These are phyloP conservation scores for Hyphopichia buzzinii DNA, from an alignment of 1,139 yeast genomes.

Conservation along the genomic window DNA sequence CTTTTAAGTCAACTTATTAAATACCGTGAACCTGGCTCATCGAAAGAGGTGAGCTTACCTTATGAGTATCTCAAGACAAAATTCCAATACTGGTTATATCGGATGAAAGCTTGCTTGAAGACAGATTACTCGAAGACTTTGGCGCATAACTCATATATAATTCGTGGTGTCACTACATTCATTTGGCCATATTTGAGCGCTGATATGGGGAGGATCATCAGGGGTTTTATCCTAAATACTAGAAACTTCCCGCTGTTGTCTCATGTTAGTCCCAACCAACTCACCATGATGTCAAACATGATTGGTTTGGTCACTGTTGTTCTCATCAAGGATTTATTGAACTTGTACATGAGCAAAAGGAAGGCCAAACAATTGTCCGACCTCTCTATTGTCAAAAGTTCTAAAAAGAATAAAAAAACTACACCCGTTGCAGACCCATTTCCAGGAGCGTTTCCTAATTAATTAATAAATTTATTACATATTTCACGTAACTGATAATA, in stretches of 20 bases:
- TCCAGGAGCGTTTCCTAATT: conserved; percentile 2
- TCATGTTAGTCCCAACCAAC: conserved; percentile 21
- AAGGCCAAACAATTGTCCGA: conserved; percentile 24
- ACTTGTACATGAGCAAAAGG: conserved; percentile 28
- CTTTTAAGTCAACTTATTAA: conserved; percentile 10
- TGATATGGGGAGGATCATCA: conserved; percentile 28
- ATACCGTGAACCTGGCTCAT: conserved; percentile 7
- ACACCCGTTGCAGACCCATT: background rate
- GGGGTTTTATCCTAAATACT: conserved; percentile 10
- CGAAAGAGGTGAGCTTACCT: conserved; percentile 5
- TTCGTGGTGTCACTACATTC: conserved; percentile 32
- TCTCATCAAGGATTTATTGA: conserved; percentile 30
- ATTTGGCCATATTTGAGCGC: conserved; percentile 43
- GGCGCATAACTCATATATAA: conserved; percentile 22
- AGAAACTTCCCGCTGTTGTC: conserved; percentile 6
- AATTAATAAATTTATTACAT: background rate
- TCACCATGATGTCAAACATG: conserved; percentile 31
- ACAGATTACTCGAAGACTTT: conserved; percentile 35
- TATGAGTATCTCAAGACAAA: conserved; percentile 12
- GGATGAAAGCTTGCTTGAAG: conserved; percentile 31
- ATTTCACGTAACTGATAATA: background rate
- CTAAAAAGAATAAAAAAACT: conserved; percentile 3
- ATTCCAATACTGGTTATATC: conserved; percentile 15
- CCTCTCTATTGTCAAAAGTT: conserved; percentile 12
- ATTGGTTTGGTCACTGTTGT: conserved; percentile 34